Conservation (phyloP, 441 rosid species). For the Syzygium malaccense region DNA sequence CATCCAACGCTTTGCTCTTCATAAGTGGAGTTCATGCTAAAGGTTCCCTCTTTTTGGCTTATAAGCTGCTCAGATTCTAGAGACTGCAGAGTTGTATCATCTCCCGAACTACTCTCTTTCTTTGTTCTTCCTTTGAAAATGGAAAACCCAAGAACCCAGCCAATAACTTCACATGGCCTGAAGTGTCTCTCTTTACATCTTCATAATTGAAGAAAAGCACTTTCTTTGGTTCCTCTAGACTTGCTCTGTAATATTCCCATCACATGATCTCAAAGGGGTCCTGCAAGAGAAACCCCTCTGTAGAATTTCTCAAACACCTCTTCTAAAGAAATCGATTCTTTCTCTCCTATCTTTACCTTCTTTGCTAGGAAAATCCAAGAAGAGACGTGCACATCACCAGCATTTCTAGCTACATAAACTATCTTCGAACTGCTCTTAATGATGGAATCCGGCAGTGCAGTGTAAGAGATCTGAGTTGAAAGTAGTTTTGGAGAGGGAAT, state of each 20-base stretch:
- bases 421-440: neutral
- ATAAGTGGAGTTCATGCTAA: neutral
- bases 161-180: neutral
- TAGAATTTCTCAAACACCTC: neutral
- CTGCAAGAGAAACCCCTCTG: neutral
- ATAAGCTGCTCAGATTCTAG: neutral
- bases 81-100: neutral
- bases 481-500: neutral
- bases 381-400: neutral
- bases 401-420: neutral
- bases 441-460: neutral
- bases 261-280: neutral
- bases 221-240: neutral
- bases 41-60: neutral
- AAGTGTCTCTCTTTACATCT: neutral
- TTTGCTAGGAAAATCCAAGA: neutral
- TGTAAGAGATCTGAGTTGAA: neutral
- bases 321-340: neutral
- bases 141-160: neutral
- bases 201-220: neutral
- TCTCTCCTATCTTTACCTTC: neutral
- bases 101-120: neutral
- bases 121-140: neutral
- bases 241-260: neutral
- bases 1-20: neutral